Percentiles rank a stretch among this genome's conserved stretches.
Conservation (phyloP, 306 rosid species). For the Casuarina glauca region DNA sequence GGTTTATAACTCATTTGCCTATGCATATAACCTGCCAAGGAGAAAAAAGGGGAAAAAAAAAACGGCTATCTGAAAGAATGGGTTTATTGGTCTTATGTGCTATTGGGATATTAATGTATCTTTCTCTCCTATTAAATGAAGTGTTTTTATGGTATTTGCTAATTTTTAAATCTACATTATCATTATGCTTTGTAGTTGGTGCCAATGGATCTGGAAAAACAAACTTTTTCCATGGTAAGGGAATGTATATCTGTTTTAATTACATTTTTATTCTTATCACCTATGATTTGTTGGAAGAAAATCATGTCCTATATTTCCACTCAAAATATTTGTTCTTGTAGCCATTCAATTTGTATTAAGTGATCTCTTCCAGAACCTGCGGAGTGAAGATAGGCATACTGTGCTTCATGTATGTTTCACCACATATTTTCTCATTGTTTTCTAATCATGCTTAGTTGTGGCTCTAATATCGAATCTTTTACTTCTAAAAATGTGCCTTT, state of each 20-base stretch:
- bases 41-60: no score
- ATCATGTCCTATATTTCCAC: neutral
- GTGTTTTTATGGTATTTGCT: slow-evolving; percentile 4
- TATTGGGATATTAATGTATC: slow-evolving; percentile 4
- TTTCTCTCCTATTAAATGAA: slow-evolving; percentile 6
- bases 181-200: slow-evolving; percentile 64
- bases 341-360: slow-evolving; percentile 95
- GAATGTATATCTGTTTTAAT: slow-evolving; percentile 12
- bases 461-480: neutral
- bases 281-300: no score
- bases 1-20: neutral
- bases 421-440: slow-evolving; percentile 15
- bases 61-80: no score
- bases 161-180: slow-evolving; percentile 15
- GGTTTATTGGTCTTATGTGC: neutral
- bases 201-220: slow-evolving; percentile 99
- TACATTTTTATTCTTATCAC: neutral
- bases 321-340: slow-evolving; percentile 22
- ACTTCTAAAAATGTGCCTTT: slow-evolving; percentile 15
- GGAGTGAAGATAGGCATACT: slow-evolving; percentile 82
- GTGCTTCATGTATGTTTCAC: slow-evolving; percentile 78
- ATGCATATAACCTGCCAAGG: neutral
- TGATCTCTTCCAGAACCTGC: slow-evolving; percentile 84
- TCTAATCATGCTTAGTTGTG: slow-evolving; percentile 2
- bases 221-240: slow-evolving; percentile 90